Evolutionary conservation across 352 stramenopile genomes (phyloP).

Genomic region (Pythium folliculosum): DNA sequence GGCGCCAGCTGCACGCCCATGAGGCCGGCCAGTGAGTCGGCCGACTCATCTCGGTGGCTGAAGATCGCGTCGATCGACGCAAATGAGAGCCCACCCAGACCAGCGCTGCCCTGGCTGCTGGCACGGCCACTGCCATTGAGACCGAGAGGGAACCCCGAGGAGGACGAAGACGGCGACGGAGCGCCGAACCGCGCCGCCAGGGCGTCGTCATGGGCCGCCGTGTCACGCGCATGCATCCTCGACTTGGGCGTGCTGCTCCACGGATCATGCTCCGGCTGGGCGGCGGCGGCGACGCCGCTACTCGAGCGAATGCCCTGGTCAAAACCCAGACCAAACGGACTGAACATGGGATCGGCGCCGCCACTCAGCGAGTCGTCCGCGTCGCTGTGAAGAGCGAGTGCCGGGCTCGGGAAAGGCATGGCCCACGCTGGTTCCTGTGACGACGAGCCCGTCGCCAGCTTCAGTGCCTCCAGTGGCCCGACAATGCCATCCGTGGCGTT

Average conservation of each 20-base stretch:
- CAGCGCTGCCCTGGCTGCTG: background rate
- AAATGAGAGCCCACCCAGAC: constrained; percentile 50
- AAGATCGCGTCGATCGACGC: constrained; percentile 86
- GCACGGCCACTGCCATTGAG: background rate
- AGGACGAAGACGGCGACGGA: background rate
- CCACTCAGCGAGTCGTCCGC: constrained; percentile 34
- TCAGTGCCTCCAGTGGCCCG: constrained; percentile 68
- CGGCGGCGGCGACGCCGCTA: constrained; percentile 32
- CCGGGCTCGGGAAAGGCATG: constrained; percentile 62
- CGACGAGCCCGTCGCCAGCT: constrained; percentile 63
- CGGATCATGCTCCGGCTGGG: constrained; percentile 12
- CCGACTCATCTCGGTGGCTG: constrained; percentile 71
- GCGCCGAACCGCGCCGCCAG: constrained; percentile 4
- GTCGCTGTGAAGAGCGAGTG: constrained; percentile 33
- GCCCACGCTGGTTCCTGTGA: constrained; percentile 67
- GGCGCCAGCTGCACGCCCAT: constrained; percentile 57
- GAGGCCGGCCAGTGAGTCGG: constrained; percentile 65
- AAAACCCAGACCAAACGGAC: constrained; percentile 76
- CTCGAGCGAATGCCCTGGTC: constrained; percentile 35
- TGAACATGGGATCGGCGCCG: constrained; percentile 45
- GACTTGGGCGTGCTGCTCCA: constrained; percentile 21
- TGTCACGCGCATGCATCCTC: background rate
- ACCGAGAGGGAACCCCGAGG: constrained; percentile 4
- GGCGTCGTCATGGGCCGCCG: background rate
- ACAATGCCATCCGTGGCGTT: constrained; percentile 26